Evolutionary conservation across 805 yeast genomes (phyloP), one percentile per base, ranked within the genome.

Genomic region (Nakazawaea holstii): DNA sequence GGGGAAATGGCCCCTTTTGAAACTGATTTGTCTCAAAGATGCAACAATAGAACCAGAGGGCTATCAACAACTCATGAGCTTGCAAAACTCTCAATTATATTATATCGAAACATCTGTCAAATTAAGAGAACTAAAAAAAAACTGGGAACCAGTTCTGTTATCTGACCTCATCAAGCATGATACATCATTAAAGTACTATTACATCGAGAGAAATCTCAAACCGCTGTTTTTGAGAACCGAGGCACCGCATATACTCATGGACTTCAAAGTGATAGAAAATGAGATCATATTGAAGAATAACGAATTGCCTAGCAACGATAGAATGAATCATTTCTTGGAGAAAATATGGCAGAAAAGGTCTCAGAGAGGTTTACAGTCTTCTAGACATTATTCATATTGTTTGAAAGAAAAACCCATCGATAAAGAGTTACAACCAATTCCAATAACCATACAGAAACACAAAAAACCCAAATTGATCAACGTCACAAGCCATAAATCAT

Each of bases 1-100:
- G 4, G 65, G 65, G 7, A 61, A 61, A 44, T 48, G 59, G 49
- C 45, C 36, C 5, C 28, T 44, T 4, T 52, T 64, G 37, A 36
- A 40, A 29, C 49, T 56, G 46, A 11, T 48, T 8, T 39, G 41
- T 39, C 33, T 48, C 24, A 20, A 35, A 28, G 30, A 14, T 28
- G 32, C 50, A 27, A 11, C 36, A 6, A 27, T 48, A 8, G n/a
- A 15, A 20, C 15, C 30, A 13, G 8, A 10, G 9, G 20, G 29
- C 8, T 24, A 30, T 3, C 7, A 9, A 8, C 41, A 44, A 28
- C 14, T 44, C 15, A 44, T 44, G 47, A 20, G 17, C 33, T 35
- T 14, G 6, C 10, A 13, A 28, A 33, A 27, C 10, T 17, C 32
- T 6, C 40, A 33, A 13, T 36, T 55, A 10, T 49, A 49, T 35